Evolutionary conservation across 1,284 basidiomycete species (phyloP), one percentile per base, ranked within the genome.

Genomic region (Lentinula novae-zelandiae): DNA sequence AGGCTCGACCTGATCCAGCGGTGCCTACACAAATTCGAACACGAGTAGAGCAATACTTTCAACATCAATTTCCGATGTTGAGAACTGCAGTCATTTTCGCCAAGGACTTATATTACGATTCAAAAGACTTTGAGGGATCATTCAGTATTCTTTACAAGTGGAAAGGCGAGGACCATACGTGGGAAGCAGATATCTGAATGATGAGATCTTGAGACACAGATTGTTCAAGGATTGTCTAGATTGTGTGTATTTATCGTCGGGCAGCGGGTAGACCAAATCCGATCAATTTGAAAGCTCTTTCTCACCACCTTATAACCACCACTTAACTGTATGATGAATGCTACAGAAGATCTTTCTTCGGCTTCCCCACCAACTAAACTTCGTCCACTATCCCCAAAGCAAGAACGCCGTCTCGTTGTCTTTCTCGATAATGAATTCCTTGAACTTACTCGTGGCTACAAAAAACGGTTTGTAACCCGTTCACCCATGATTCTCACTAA

Each of bases 341-440:
- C 12, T n/a, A 12, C 9, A 6, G 39, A 39, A 39, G 15, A 54
- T 10, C 3, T 9, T 39, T 39, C 54, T 36, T 36, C 54, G 0
- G 20, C 38, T 5, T 20, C 39, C 20, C 17, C 22, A 5, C 20
- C 40, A 5, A 12, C 31, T 10, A 58, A n/a, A 44, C 34, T 62
- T 27, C 65, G 63, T 31, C 70, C 79, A 6, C 67, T 84, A 15
- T 76, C 78, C 13, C 67, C 74, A 31, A 71, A 58, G 33, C 89
- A 92, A 72, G 89, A 92, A 68, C 78, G 83, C 33, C 83, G 81
- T 61, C 73, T 89, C 0, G 72, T 86, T 7, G 80, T 82, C 15
- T 87, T 82, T 67, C 73, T 91, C 3, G 89, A 92, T 55, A 82
- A 82, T 13, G 70, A 78, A 57, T 84, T 90, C 62, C 73, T 90